Base-by-base conservation (phyloP, 768 basidiomycete genomes). In the Boletus eberwhitei region DNA sequence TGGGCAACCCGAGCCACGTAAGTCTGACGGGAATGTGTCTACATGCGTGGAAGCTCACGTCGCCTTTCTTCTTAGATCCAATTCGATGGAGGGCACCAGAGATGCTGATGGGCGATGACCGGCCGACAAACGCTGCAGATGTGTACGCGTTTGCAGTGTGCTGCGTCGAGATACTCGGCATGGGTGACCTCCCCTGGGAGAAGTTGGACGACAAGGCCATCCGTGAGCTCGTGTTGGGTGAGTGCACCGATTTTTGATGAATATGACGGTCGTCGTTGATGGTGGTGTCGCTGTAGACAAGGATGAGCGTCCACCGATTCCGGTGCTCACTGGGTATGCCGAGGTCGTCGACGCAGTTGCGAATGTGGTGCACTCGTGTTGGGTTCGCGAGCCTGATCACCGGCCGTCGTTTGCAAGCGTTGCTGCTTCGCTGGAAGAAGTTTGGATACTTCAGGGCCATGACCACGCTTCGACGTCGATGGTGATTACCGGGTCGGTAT, bases 51-150 rank as follows among this genome's bases (percentile, higher is more conserved):
- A 39, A 36, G 35, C 44, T 61, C 34, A 34, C 1, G 16, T 44
- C 0, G 5, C 11, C 11, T 40, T 21, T 43, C 26, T 9, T 50
- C 85, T 83, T 77, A 62, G 91, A 84, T 2, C 85, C 84, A 0
- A 65, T 87, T 45, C 76, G 86, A 34, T 91, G 88, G 88, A 82
- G 81, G 59, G 82, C 84, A 5, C 88, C 88, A 0, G 87, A 90
- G 64, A 70, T 88, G 42, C 73, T 88, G 69, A 64, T 65, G 21
- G 85, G 82, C 2, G 62, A 71, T 8, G 70, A 72, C 12, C 66
- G 67, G 26, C 66, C 83, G 41, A 88, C 84, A 0, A 67, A 74
- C 3, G 77, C 80, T 34, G 79, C 78, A 46, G 88, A 90, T 62
- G 79, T 88, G 5, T 91, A 87, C 50, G 79, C 87, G 2, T 91